These are phyloP conservation scores for Sclerospora graminicola DNA, from an alignment of 352 stramenopile genomes.

Conservation along the genomic window DNA sequence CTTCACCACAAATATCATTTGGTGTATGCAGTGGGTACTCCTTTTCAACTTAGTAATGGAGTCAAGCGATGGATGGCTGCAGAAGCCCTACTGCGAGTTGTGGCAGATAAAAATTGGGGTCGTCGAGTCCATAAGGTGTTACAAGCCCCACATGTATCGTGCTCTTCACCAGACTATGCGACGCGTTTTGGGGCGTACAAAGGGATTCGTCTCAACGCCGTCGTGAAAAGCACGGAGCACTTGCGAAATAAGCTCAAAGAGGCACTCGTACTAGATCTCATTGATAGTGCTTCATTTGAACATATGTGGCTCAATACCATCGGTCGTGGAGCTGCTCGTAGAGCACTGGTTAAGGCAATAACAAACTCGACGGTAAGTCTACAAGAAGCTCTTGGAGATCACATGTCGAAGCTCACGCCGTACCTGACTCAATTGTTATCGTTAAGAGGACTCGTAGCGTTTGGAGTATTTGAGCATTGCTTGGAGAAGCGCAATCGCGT, in stretches of 20 bases:
- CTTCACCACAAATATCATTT: constrained; percentile 84
- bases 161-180: constrained; percentile 25
- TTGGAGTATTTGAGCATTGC: no score
- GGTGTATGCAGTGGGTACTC: constrained; percentile 68
- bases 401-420: no score
- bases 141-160: constrained; percentile 24
- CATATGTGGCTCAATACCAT: no score
- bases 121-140: constrained; percentile 29
- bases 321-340: no score
- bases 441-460: no score
- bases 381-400: no score
- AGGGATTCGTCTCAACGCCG: constrained; percentile 32
- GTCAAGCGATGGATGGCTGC: constrained; percentile 43
- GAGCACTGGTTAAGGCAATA: no score
- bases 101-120: constrained; percentile 5
- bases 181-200: constrained; percentile 28
- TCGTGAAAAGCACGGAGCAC: constrained; percentile 7
- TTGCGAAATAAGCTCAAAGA: constrained; percentile 18
- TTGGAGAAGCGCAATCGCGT: no score
- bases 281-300: no score
- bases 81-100: constrained; percentile 30
- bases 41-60: constrained; percentile 33
- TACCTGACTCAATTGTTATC: no score
- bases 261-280: no score
- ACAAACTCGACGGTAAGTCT: no score